Evolutionary conservation across 2,329 filamentous ascomycete genomes (phyloP), one percentile per base, ranked within the genome.

Genomic region (Tolypocladium ophioglossoides): DNA sequence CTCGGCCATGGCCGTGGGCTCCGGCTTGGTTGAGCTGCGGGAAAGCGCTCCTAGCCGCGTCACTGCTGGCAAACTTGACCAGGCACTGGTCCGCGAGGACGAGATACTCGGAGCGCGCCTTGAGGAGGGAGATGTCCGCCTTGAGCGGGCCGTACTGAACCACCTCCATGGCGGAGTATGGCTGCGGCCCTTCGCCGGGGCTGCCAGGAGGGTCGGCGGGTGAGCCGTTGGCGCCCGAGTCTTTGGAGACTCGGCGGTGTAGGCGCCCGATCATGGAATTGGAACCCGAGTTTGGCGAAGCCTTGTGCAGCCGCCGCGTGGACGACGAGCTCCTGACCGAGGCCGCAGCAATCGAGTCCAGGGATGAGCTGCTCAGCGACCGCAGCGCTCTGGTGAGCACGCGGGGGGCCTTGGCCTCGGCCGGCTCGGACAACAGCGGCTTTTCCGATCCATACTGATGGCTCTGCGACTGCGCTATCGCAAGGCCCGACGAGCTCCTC

Each of bases 81-180:
- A 82, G 63, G 52, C 74, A 75, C 44, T 74, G 70, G 35, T 77
- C 67, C 3, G 79, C 79, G 27, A 80, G 65, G 32, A 81, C 78
- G 12, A 82, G 62, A 56, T 78, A 80, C 54, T 77, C 74, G 51
- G 72, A 68, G 38, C 75, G 75, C 2, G 73, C 67, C 55, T 78
- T 79, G 57, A 78, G 67, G 3, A 78, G 65, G 22, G 75, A 74
- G 5, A 74, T 65, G 54, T 80, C 77, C 1, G 73, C 66, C 61
- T 79, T 79, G 38, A 82, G 67, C 18, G 73, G 65, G 2, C 76
- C 76, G 51, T 72, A 72, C 49, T 73, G 73, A 41, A 77, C 58
- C 20, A 78, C 60, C 39, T 71, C 70, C 68, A 74, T 72, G 14
- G 64, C 59, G 2, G 64, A 59, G 47, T 71, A 69, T 4, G 68